phyloP scores from a whole-genome alignment of 2,329 filamentous ascomycete species.

The Stenocarpella maydis region DNA sequence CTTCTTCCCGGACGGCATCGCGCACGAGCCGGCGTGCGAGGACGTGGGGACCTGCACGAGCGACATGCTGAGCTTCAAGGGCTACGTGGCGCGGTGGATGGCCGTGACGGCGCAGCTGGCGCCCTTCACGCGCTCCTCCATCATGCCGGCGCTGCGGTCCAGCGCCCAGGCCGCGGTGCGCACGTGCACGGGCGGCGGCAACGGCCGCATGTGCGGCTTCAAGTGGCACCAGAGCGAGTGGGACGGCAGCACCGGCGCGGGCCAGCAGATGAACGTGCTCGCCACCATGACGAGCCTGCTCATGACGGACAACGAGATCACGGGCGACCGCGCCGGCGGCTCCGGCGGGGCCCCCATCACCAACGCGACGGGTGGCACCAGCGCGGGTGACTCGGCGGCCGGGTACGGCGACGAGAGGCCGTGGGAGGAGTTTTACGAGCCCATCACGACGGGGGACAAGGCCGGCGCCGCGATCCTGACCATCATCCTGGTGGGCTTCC shows the following conservation, averaged over 20 bases:
- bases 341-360: constrained; percentile 43
- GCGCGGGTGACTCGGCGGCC: constrained; percentile 43
- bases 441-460: constrained; percentile 46
- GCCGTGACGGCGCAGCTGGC: constrained; percentile 57
- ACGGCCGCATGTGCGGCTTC: constrained; percentile 53
- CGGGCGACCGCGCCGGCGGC: background rate
- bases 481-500: constrained; percentile 42
- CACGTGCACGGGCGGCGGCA: constrained; percentile 47
- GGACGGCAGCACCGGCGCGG: constrained; percentile 57
- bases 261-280: constrained; percentile 61
- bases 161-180: constrained; percentile 58
- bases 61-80: constrained; percentile 68
- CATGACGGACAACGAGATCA: constrained; percentile 35
- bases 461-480: constrained; percentile 54
- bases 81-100: constrained; percentile 60
- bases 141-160: constrained; percentile 54
- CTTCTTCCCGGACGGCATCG: constrained; percentile 50
- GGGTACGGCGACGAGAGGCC: constrained; percentile 35
- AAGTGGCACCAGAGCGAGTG: constrained; percentile 55
- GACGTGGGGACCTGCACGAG: constrained; percentile 59
- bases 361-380: constrained; percentile 54
- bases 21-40: constrained; percentile 62
- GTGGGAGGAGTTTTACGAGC: constrained; percentile 16
- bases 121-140: constrained; percentile 52
- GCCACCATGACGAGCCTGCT: constrained; percentile 57